Base-by-base conservation (phyloP, 169 alveolate species). In the Amoebophrya sp. region DNA sequence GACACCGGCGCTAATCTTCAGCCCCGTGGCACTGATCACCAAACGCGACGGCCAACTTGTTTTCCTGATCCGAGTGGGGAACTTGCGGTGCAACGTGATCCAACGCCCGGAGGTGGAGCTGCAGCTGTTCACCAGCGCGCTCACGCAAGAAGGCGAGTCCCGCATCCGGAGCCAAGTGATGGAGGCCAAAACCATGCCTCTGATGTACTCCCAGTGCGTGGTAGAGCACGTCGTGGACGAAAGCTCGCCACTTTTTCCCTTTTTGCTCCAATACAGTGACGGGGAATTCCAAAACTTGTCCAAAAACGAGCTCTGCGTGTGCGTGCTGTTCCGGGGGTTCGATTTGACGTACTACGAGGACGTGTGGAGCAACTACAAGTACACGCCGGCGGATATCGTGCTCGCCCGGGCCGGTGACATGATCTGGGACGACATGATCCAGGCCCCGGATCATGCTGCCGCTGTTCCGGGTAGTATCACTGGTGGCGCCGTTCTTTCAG, bases 131-230 rank as follows among this genome's bases (percentile, higher is more conserved):
- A 66, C 83, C 35, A 25, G 38, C 83, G 32, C 35, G 35, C 83
- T 7, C 0, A 66, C 83, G 12, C 1, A 66, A 66, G 83, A 66
- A 25, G 83, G 83, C 39, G 83, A 66, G 83, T 66, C 83, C 39
- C 83, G 83, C 7, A n/a, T 66, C 35, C 32, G 2, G 38, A 66
- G 83, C 83, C 12, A 25, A n/a, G 83, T 1, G 35, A 2, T 66
- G 35, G 35, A 7, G 83, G 83, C 35, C 0, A 7, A 25, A 25
- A 12, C 83, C 10, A 66, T 66, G 83, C 83, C 83, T 7, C 18
- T 66, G 83, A 66, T 66, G 83, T 66, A 66, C 32, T 66, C 83
- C 83, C 83, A 66, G 83, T 66, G 83, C 83, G 83, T 66, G 83
- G 83, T 66, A 2, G 83, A 66, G 83, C 83, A 66, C 35, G 83